Conservation (phyloP, 225 moss, liverwort and hornwort species). For the Neckera pumila region DNA sequence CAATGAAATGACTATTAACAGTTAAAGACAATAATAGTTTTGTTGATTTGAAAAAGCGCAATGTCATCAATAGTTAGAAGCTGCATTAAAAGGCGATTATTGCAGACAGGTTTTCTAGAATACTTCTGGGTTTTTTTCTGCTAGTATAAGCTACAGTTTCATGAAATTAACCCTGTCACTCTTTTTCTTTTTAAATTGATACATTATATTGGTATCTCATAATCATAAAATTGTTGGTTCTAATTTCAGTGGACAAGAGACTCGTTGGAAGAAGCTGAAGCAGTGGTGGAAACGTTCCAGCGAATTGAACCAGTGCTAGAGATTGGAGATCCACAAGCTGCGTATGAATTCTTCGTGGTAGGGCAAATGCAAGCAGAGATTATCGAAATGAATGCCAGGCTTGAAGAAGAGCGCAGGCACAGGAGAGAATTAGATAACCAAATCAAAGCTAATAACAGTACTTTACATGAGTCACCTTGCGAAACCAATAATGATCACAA, state of each 20-base stretch:
- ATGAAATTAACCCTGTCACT: not conserved
- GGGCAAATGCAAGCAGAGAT: conserved; percentile 24
- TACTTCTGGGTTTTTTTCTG: not conserved
- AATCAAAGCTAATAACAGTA: not conserved
- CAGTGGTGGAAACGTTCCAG: conserved; percentile 9
- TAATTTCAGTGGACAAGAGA: conserved; percentile 29
- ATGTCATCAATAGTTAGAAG: not conserved
- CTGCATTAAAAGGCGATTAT: not conserved
- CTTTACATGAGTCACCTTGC: not conserved
- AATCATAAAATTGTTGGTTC: not conserved
- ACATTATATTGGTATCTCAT: not conserved
- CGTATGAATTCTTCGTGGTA: conserved; percentile 2
- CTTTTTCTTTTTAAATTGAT: not conserved
- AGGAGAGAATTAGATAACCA: conserved; percentile 8
- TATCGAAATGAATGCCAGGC: conserved; percentile 1
- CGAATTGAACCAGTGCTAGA: not conserved
- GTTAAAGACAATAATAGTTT: not conserved
- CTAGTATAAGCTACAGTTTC: not conserved
- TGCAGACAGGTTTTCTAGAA: not conserved
- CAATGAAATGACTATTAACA: not conserved
- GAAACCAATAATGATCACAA: not conserved
- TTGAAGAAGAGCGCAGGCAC: conserved; percentile 17
- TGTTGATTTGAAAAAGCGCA: not conserved
- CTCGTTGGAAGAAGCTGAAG: conserved; percentile 28
- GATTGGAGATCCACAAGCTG: conserved; percentile 3